These are phyloP conservation scores for Magnolia officinalis DNA, from an alignment of 164 flowering plant genomes.

Conservation along the genomic window DNA sequence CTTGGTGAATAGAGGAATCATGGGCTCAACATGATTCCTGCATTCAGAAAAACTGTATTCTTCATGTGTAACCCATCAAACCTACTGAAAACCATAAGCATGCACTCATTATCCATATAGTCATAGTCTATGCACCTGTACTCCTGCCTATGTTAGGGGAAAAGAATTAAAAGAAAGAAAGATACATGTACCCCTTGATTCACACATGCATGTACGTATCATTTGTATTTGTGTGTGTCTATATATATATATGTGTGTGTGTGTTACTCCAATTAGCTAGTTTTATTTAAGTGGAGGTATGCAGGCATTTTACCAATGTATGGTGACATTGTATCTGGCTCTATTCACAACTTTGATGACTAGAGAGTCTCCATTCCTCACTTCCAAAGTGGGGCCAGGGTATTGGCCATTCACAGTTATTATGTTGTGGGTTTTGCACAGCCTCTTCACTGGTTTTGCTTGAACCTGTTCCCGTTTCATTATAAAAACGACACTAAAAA, in stretches of 20 bases:
- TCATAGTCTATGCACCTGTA: too few species aligned
- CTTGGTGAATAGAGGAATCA: too few species aligned
- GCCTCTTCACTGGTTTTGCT: constrained; percentile 91
- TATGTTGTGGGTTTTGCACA: constrained; percentile 73
- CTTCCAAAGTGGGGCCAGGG: constrained; percentile 85
- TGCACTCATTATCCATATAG: too few species aligned
- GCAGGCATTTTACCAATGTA: constrained; percentile 64
- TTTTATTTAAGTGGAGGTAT: neutral
- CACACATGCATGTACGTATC: neutral
- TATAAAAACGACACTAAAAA: neutral
- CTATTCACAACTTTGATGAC: constrained; percentile 63
- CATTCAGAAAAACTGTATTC: too few species aligned
- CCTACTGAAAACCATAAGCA: too few species aligned
- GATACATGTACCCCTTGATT: neutral
- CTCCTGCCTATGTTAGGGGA: too few species aligned
- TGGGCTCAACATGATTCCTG: too few species aligned
- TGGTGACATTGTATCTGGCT: constrained; percentile 70
- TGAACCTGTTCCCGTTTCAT: constrained; percentile 47
- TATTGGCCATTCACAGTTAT: constrained; percentile 85
- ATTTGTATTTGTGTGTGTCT: too few species aligned
- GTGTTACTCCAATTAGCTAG: neutral
- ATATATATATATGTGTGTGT: too few species aligned
- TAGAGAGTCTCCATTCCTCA: constrained; percentile 74
- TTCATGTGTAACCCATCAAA: too few species aligned
- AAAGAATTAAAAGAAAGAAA: neutral